Base-by-base conservation (phyloP, 768 basidiomycete genomes). In the Saitozyma sp. region DNA sequence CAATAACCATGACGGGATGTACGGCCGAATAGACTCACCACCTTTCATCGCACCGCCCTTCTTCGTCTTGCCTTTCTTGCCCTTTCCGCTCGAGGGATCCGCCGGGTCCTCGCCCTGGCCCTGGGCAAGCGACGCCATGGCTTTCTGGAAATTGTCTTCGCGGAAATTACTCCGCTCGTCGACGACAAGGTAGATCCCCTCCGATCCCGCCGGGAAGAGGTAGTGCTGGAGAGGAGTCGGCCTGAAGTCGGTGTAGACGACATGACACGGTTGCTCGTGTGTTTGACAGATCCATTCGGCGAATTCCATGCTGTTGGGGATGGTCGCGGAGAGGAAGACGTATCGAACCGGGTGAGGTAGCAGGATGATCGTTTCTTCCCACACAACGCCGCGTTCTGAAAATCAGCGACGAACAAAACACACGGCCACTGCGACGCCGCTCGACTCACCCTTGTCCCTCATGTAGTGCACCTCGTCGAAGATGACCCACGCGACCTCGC, bases 381-480 rank as follows among this genome's bases (percentile, higher is more conserved):
- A 98, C 37, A 99, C 96, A 17, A 99, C 96, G 68, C 96, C 96
- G 69, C 96, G 90, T 78, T 99, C 96, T 83, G 66, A 38, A n/a
- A 39, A 46, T 46, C 45, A 46, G 45, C n/a, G 49, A 19, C 16
- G n/a, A n/a, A n/a, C n/a, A n/a, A n/a, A n/a, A n/a, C n/a, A n/a
- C n/a, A n/a, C n/a, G n/a, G n/a, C n/a, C n/a, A n/a, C n/a, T n/a
- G n/a, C n/a, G n/a, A n/a, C n/a, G n/a, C n/a, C 19, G 39, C 11
- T 11, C n/a, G 14, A 59, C 75, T 45, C 10, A 82, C 82, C 82
- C 74, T 92, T 92, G 83, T 98, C 96, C 64, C 96, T 89, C 96
- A 98, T 99, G 81, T 98, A 99, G 77, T 99, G 96, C 64, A 99
- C 96, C 81, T 99, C 96, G 77, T 99, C 96, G 79, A 98, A 99